Evolutionary conservation across 2,329 filamentous ascomycete species (phyloP), one percentile per base, ranked within the genome.

Genomic region (Aspergillus fischeri): DNA sequence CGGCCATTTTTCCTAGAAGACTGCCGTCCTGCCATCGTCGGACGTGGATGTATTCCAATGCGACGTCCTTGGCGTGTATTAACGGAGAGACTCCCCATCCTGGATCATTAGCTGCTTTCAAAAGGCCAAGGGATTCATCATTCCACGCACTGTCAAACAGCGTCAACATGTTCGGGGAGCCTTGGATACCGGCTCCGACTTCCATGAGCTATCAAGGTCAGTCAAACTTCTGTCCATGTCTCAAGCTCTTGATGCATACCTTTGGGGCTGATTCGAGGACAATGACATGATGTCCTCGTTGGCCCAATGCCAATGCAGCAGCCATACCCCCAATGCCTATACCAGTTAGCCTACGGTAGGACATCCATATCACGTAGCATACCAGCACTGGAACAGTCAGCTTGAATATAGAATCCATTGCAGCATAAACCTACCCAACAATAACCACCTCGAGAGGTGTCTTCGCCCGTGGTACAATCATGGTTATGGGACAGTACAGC

Each of bases 131-230:
- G 24, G 24, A 24, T 24, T 24, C 24, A 24, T 24, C 3, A 24
- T 29, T 10, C n/a, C 20, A 66, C 70, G 66, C 57, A 74, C 83
- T 80, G 67, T 91, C 86, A 9, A 94, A 82, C 7, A 93, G 86
- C 5, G 87, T 82, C 3, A 87, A 83, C 81, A 92, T 89, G 63
- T 94, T 94, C 0, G 90, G 90, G 0, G 90, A 89, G 51, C 92
- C 81, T 71, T 94, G 90, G 59, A 94, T 92, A 3, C 90, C 90
- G 1, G 90, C 90, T 48, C 90, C 90, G 7, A 93, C 89, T 60
- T 74, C 71, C 63, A 65, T 63, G 47, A 74, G 62, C 71, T 73
- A 49, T 32, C 17, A 1, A 29, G 17, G n/a, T 41, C 38, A 49
- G 21, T 63, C 49, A 61, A 54, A 47, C 54, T 27, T 14, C 11